Conservation (phyloP, 345 rosid species). For the Citrus glauca region DNA sequence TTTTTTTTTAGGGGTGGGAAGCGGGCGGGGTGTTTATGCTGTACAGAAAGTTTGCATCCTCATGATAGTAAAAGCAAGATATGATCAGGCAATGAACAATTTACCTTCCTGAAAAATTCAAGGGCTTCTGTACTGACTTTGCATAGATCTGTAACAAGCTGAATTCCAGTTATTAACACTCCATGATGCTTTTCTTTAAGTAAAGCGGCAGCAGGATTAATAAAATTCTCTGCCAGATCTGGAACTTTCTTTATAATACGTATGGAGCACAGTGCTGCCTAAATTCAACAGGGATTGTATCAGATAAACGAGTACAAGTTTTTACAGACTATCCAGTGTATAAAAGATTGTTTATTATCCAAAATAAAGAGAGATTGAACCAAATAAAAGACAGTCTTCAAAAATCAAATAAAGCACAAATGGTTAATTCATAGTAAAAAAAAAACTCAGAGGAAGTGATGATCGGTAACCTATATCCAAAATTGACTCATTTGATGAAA, state of each 20-base stretch:
- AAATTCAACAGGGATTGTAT: constrained; percentile 23
- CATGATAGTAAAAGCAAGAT: constrained; percentile 3
- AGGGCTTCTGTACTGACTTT: constrained; percentile 83
- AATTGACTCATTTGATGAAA: neutral
- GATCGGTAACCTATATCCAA: neutral
- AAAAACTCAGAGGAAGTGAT: neutral
- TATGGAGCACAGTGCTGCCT: constrained; percentile 98
- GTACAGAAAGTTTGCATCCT: neutral
- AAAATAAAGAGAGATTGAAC: neutral
- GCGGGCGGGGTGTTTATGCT: no score
- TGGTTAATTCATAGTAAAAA: neutral
- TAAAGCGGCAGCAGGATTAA: constrained; percentile 78
- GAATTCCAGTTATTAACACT: constrained; percentile 90
- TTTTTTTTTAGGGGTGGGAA: no score
- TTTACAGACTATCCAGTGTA: neutral
- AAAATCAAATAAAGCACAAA: neutral
- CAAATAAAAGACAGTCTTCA: constrained; percentile 1
- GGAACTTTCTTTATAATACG: constrained; percentile 97
- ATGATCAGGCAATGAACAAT: constrained; percentile 12
- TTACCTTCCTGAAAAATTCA: constrained; percentile 86
- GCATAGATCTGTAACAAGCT: constrained; percentile 92
- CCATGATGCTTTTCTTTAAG: constrained; percentile 99
- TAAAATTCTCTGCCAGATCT: constrained; percentile 95
- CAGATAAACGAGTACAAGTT: constrained; percentile 19
- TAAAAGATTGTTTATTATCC: neutral